These are phyloP conservation scores for Phialemonium atrogriseum DNA, from an alignment of 2,329 filamentous ascomycete genomes.

Conservation along the genomic window DNA sequence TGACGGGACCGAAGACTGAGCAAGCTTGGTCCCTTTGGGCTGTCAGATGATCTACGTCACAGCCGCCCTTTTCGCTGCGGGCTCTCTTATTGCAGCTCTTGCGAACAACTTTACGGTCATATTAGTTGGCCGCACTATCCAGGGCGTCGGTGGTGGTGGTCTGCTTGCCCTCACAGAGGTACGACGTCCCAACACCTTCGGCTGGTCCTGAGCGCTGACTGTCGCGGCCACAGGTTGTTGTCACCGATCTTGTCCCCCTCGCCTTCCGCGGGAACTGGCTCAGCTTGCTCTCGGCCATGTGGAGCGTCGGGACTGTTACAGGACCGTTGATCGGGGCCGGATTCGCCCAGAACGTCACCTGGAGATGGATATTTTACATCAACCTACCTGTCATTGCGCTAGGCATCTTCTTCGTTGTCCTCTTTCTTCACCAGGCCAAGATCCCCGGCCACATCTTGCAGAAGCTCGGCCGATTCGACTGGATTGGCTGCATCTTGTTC, in stretches of 20 bases:
- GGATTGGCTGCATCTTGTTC: slow-evolving; percentile 53
- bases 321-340: slow-evolving; percentile 46
- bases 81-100: slow-evolving; percentile 30
- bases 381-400: slow-evolving; percentile 50
- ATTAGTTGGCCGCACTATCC: slow-evolving; percentile 39
- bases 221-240: slow-evolving; percentile 29
- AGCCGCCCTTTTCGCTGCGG: slow-evolving; percentile 26
- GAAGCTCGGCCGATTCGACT: slow-evolving; percentile 52
- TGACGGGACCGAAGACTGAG: no score
- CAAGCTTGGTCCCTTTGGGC: no score
- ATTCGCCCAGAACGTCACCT: slow-evolving; percentile 40
- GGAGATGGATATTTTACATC: slow-evolving; percentile 60
- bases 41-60: slow-evolving; percentile 19
- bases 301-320: slow-evolving; percentile 46
- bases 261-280: slow-evolving; percentile 31
- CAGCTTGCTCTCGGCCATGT: slow-evolving; percentile 32
- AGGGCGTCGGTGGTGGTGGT: slow-evolving; percentile 44
- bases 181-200: no score
- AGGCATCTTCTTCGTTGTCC: slow-evolving; percentile 32
- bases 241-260: slow-evolving; percentile 36
- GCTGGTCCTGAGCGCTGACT: no score
- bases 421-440: slow-evolving; percentile 46
- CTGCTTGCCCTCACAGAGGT: slow-evolving; percentile 34
- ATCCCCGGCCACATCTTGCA: slow-evolving; percentile 33
- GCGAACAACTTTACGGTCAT: slow-evolving; percentile 33